Conservation (phyloP, 345 rosid species). For the Cochlearia excelsa region DNA sequence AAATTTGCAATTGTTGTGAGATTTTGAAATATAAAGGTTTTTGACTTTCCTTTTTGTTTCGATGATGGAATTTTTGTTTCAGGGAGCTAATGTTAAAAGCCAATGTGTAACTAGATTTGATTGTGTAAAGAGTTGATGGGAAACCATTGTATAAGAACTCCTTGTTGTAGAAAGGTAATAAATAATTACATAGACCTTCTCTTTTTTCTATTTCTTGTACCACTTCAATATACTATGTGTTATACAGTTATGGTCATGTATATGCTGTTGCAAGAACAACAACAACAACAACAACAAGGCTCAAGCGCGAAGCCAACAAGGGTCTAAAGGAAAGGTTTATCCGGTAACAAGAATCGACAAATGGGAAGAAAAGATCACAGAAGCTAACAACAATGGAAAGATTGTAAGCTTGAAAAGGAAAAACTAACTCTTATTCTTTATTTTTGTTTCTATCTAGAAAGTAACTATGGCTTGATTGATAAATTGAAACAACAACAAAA, state of each 20-base stretch:
- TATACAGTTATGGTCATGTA: constrained; percentile 33
- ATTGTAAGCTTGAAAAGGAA: constrained; percentile 40
- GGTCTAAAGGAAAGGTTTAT: constrained; percentile 46
- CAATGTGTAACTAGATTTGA: neutral
- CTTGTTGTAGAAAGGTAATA: constrained; percentile 28
- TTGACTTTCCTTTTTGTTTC: no score
- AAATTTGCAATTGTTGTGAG: no score
- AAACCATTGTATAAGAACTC: constrained; percentile 21
- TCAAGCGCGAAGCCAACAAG: constrained; percentile 34
- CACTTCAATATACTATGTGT: neutral
- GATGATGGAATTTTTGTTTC: no score
- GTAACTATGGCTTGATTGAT: no score
- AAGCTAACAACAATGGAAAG: constrained; percentile 52
- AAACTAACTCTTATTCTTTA: no score
- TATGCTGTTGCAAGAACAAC: constrained; percentile 20
- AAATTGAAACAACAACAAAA: neutral
- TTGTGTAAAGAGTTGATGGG: constrained; percentile 31
- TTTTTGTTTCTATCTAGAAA: no score
- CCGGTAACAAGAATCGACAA: constrained; percentile 41
- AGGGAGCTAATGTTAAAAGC: constrained; percentile 17
- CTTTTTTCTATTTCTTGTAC: neutral
- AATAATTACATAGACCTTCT: neutral
- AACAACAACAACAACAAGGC: constrained; percentile 15
- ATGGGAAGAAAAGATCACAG: constrained; percentile 63
- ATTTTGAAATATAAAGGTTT: no score